phyloP scores from a whole-genome alignment of 805 yeast genomes.

The Ogataea trehalophila region DNA sequence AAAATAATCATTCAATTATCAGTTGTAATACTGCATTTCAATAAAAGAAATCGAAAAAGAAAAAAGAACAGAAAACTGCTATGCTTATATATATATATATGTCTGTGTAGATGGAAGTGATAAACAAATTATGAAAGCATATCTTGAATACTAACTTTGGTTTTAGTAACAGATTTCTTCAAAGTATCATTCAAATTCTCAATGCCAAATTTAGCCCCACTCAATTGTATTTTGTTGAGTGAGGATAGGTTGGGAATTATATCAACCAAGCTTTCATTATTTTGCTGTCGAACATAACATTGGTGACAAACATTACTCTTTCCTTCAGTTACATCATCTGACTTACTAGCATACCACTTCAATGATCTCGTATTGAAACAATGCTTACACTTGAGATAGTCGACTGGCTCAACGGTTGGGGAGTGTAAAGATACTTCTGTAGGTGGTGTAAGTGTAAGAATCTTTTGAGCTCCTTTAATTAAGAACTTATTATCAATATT shows the following conservation, averaged over 20 bases:
- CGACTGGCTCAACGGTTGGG: too few relatives aligned
- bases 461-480: too few relatives aligned
- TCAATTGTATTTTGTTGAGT: slow-evolving; percentile 6
- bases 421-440: too few relatives aligned
- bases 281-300: slow-evolving; percentile 22
- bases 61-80: not conserved
- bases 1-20: not conserved
- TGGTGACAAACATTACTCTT: slow-evolving; percentile 20
- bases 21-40: not conserved
- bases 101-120: not conserved
- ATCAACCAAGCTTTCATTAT: slow-evolving; percentile 19
- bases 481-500: too few relatives aligned
- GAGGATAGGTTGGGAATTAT: slow-evolving; percentile 19
- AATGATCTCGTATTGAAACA: slow-evolving; percentile 19
- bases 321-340: not conserved
- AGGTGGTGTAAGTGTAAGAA: too few relatives aligned
- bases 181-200: slow-evolving; percentile 7
- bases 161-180: not conserved
- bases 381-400: slow-evolving; percentile 9
- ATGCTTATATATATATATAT: too few relatives aligned
- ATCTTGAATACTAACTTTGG: slow-evolving; percentile 18
- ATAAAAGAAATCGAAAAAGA: not conserved
- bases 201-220: slow-evolving; percentile 22
- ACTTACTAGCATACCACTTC: slow-evolving; percentile 12
- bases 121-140: slow-evolving; percentile 12